phyloP scores from a whole-genome alignment of 2,329 filamentous ascomycete genomes.

The Trichoderma aggressivum region DNA sequence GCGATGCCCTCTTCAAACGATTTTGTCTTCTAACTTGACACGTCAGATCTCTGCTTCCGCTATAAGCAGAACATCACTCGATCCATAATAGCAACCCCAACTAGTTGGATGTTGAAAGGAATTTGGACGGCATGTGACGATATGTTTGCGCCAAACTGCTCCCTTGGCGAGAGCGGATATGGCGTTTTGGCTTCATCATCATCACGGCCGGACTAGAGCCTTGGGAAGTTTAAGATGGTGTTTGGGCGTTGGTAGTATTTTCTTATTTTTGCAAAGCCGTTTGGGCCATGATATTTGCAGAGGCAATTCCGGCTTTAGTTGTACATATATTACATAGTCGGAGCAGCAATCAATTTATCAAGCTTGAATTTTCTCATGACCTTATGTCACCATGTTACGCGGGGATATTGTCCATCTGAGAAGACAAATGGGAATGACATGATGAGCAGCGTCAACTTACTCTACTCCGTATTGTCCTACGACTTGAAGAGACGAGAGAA shows the following conservation, averaged over 20 bases:
- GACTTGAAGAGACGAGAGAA: neutral
- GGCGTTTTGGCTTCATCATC: neutral
- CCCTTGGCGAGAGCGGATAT: neutral
- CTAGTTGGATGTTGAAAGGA: neutral
- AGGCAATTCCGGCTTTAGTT: neutral
- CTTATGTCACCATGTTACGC: neutral
- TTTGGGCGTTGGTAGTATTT: conserved; percentile 1
- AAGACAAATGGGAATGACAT: neutral
- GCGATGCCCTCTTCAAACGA: neutral
- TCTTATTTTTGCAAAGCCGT: neutral
- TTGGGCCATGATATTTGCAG: neutral
- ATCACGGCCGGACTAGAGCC: neutral
- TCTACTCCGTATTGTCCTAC: neutral
- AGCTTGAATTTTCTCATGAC: neutral
- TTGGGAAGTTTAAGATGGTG: neutral
- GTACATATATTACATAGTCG: neutral
- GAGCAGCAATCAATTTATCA: neutral
- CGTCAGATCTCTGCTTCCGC: conserved; percentile 12
- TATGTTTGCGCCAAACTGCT: neutral
- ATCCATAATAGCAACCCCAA: conserved; percentile 1
- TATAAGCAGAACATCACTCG: neutral
- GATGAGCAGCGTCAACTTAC: neutral
- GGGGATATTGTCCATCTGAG: neutral
- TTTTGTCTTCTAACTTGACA: conserved; percentile 12
- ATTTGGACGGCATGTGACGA: neutral